Conservation (phyloP, 768 basidiomycete species). For the Naganishia vaughanmartiniae region DNA sequence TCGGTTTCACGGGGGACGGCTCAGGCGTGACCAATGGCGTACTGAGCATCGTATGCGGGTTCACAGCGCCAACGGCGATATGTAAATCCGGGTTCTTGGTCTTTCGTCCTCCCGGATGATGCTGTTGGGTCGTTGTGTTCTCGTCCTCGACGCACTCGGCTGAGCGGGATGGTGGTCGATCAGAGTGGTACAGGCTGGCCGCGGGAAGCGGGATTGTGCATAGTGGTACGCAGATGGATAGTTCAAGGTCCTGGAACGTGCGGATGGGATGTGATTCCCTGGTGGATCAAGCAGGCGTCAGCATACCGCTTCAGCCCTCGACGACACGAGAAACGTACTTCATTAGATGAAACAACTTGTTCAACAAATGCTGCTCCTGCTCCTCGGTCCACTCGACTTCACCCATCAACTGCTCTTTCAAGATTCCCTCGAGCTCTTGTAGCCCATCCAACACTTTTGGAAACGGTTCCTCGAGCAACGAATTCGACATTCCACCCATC, state of each 20-base stretch:
- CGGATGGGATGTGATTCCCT: conserved; percentile 17
- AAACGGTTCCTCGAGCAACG: conserved; percentile 45
- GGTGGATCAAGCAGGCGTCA: neutral
- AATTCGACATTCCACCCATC: conserved; percentile 41
- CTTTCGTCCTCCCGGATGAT: neutral
- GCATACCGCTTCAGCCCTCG: neutral
- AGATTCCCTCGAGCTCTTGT: conserved; percentile 33
- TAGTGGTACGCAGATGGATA: conserved; percentile 24
- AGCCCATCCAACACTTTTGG: conserved; percentile 50
- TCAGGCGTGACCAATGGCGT: conserved; percentile 15
- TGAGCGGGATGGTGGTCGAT: neutral
- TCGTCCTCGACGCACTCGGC: neutral
- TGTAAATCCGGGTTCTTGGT: neutral
- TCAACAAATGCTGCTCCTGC: conserved; percentile 37
- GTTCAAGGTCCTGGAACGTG: conserved; percentile 22
- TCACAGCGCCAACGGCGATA: neutral
- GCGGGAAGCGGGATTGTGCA: conserved; percentile 15
- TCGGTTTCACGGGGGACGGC: neutral
- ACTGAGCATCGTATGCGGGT: conserved; percentile 18
- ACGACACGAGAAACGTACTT: conserved; percentile 33
- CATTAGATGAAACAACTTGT: conserved; percentile 38
- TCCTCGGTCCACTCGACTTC: neutral
- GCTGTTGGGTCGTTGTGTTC: neutral
- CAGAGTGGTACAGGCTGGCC: neutral
- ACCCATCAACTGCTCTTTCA: conserved; percentile 30